Percentiles rank a stretch among this genome's conserved stretches.
Conservation (phyloP, 805 yeast genomes). For the Monosporozyma yasuniensis region DNA sequence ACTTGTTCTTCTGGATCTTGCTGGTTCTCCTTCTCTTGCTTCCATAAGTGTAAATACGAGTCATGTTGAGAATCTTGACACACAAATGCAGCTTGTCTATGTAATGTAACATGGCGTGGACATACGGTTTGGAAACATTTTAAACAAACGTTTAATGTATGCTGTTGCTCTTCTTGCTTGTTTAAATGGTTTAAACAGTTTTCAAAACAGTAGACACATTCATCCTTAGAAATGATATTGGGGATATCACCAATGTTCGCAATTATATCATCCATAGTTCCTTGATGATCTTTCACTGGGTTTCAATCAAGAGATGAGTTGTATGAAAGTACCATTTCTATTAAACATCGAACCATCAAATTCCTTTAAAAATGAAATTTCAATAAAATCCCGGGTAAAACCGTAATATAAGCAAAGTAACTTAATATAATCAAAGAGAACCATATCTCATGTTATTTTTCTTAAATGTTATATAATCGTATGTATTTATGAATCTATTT, state of each 20-base stretch:
- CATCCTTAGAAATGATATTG: conserved; percentile 65
- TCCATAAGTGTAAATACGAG: conserved; percentile 50
- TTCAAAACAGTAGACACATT: conserved; percentile 80
- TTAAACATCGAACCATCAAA: not conserved
- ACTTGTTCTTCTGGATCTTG: conserved; percentile 22
- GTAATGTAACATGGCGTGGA: conserved; percentile 51
- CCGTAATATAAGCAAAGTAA: not conserved
- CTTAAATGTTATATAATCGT: not conserved
- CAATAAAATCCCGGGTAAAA: not conserved
- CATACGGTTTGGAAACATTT: conserved; percentile 65
- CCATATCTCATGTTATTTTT: not conserved
- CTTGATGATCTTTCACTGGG: not conserved
- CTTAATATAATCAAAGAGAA: not conserved
- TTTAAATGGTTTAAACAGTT: conserved; percentile 39
- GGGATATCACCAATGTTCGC: conserved; percentile 16
- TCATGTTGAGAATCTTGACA: conserved; percentile 40
- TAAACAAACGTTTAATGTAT: conserved; percentile 60
- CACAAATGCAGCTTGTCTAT: conserved; percentile 31
- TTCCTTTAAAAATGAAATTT: not conserved
- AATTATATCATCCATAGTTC: not conserved
- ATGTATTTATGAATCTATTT: not conserved
- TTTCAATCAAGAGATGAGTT: not conserved
- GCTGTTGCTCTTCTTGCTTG: conserved; percentile 21
- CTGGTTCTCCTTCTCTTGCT: conserved; percentile 38
- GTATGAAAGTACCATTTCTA: not conserved